Base-by-base conservation (phyloP, 345 rosid genomes). In the Ricinus communis region DNA sequence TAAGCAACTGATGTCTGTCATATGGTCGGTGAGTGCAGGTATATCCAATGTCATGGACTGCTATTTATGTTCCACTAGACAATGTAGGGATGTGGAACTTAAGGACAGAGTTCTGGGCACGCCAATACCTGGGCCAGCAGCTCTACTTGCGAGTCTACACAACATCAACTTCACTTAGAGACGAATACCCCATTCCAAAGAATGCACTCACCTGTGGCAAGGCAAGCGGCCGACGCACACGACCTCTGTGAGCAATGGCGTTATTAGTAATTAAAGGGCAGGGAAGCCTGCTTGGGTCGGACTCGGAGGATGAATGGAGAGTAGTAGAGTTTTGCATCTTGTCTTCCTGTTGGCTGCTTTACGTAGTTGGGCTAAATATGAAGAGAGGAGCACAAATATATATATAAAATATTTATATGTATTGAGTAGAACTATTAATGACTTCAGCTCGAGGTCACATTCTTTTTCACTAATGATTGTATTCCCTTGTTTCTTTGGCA, bases 21-120 rank as follows among this genome's bases (percentile, higher is more conserved):
- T 2, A 0, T 33, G 59, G 9, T 40, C 28, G 59, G 40, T 25
- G 51, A 0, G 45, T 75, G 75, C 88, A 94, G 98, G 98, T 95
- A 0, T 95, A 92, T 76, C 98, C 99, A 27, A 86, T 71, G 28
- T 86, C 98, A 22, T 95, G 99, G 98, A 90, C 97, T 10, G 97
- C 98, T 0, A 78, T 95, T 6, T 95, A 95, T 72, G 76, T 95
- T 13, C 81, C 91, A 31, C 84, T 95, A 15, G 98, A 92, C 77
- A 95, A 92, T 60, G 96, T 88, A 27, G 99, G 99, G 19, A 90
- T 92, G 96, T 95, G 99, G 99, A 92, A 95, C 82, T 33, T 95
- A 74, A 88, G 99, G 61, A 74, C 87, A 4, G 91, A 95, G 77
- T 86, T 75, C 13, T 95, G 98, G 99, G 94, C 96, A 0, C 79